Percentiles rank a stretch among this genome's conserved stretches.
phyloP scores from a whole-genome alignment of 495 filamentous ascomycete species.

The Astrothelium subdiscretum region DNA sequence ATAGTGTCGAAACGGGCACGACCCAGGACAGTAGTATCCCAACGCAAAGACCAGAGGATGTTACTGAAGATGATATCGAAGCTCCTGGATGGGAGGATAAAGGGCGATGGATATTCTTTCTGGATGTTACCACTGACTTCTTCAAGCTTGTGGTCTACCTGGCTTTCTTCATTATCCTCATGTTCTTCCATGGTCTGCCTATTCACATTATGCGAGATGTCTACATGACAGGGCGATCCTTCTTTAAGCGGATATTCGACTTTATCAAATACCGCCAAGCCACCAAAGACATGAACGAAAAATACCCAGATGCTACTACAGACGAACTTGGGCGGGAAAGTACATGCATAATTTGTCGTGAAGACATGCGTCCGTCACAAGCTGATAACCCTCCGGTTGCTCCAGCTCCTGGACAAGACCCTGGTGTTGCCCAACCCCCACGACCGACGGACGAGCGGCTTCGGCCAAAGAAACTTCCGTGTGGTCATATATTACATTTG shows the following conservation, averaged over 20 bases:
- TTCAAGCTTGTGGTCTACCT: conserved; percentile 80
- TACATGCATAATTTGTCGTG: conserved; percentile 94
- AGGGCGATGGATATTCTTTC: conserved; percentile 80
- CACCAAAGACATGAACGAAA: conserved; percentile 77
- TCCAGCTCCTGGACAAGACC: conserved; percentile 18
- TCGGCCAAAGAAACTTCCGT: conserved; percentile 89
- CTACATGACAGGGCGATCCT: conserved; percentile 84
- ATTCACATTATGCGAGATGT: conserved; percentile 95
- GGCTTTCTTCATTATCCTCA: conserved; percentile 83
- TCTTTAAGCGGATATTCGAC: conserved; percentile 74
- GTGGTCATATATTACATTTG: conserved; percentile 90
- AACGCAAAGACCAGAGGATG: conserved; percentile 30
- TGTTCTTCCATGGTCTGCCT: conserved; percentile 86
- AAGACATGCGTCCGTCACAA: conserved; percentile 76
- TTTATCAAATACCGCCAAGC: conserved; percentile 82
- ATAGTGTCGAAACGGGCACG: conserved; percentile 36
- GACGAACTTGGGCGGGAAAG: conserved; percentile 79
- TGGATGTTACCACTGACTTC: conserved; percentile 84
- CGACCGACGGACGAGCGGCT: conserved; percentile 58
- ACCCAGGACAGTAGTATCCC: conserved; percentile 30
- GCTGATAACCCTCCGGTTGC: conserved; percentile 21
- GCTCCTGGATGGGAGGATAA: conserved; percentile 96
- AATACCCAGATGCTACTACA: conserved; percentile 81
- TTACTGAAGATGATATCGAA: conserved; percentile 89
- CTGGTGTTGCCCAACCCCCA: conserved; percentile 18